These are phyloP conservation scores for Zostera marina DNA, from an alignment of 116 monocot genomes.

Conservation along the genomic window DNA sequence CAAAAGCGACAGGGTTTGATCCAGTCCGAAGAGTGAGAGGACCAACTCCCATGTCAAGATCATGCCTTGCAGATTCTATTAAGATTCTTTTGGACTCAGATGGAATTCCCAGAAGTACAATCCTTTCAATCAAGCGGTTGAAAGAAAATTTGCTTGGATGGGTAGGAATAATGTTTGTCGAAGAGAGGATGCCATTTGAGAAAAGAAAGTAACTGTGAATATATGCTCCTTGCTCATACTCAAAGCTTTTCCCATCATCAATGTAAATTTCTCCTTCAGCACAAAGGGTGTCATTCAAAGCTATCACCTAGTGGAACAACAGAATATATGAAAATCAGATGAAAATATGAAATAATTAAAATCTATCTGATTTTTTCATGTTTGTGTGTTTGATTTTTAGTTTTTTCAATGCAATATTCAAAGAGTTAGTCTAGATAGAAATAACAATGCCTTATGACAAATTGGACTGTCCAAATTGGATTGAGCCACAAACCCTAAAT, in stretches of 20 bases:
- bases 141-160: constrained; percentile 35
- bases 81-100: constrained; percentile 43
- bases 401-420: no score
- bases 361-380: no score
- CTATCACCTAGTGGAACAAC: constrained; percentile 52
- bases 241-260: constrained; percentile 93
- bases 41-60: constrained; percentile 52
- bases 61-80: constrained; percentile 44
- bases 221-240: constrained; percentile 71
- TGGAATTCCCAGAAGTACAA: constrained; percentile 61
- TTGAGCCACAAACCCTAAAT: no score
- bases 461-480: no score
- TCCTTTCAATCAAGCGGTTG: constrained; percentile 48
- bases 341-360: no score
- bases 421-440: no score
- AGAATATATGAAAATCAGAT: no score
- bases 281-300: constrained; percentile 60
- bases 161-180: constrained; percentile 18
- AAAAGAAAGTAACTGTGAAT: constrained; percentile 78
- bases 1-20: constrained; percentile 34
- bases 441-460: no score
- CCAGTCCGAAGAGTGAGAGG: constrained; percentile 56
- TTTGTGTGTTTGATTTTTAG: no score
- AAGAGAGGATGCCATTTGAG: constrained; percentile 50
- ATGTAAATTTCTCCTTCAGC: constrained; percentile 94